A percentile compares a stretch with the other conserved stretches of the same genome.
Conservation (phyloP, 129 eudicot species). For the Escallonia herrerae region DNA sequence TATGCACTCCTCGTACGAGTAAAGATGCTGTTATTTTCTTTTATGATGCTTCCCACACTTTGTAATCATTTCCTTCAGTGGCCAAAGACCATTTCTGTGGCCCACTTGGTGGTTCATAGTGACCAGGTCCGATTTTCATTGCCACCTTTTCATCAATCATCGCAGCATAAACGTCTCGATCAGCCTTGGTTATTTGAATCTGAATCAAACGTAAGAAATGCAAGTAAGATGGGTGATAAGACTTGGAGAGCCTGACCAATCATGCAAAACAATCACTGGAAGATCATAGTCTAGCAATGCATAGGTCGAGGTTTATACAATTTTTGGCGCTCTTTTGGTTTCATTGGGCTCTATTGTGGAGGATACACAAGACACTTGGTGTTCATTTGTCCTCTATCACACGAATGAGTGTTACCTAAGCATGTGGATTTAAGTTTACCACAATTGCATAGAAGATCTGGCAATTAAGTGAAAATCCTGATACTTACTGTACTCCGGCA, state of each 20-base stretch:
- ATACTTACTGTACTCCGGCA: conserved; percentile 89
- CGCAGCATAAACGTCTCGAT: conserved; percentile 92
- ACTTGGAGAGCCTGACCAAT: too few relatives aligned
- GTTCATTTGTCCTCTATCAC: background rate
- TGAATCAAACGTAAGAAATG: conserved; percentile 20
- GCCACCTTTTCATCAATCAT: conserved; percentile 75
- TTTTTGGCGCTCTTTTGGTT: too few relatives aligned
- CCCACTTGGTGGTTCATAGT: conserved; percentile 72
- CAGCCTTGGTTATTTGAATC: conserved; percentile 68
- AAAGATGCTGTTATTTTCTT: background rate
- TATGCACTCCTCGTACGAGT: background rate
- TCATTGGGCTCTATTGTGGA: too few relatives aligned
- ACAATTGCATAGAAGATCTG: background rate
- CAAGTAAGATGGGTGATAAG: background rate
- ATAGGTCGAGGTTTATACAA: too few relatives aligned
- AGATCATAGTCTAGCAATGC: too few relatives aligned
- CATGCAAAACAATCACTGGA: too few relatives aligned
- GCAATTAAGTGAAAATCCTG: background rate
- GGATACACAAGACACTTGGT: too few relatives aligned
- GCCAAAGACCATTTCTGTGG: conserved; percentile 62
- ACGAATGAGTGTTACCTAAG: background rate
- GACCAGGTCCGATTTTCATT: conserved; percentile 91
- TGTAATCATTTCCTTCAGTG: conserved; percentile 66
- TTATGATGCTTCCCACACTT: conserved; percentile 84
- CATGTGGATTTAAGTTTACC: background rate